phyloP scores from a whole-genome alignment of 768 basidiomycete genomes.

The Phaeotremella skinneri region DNA sequence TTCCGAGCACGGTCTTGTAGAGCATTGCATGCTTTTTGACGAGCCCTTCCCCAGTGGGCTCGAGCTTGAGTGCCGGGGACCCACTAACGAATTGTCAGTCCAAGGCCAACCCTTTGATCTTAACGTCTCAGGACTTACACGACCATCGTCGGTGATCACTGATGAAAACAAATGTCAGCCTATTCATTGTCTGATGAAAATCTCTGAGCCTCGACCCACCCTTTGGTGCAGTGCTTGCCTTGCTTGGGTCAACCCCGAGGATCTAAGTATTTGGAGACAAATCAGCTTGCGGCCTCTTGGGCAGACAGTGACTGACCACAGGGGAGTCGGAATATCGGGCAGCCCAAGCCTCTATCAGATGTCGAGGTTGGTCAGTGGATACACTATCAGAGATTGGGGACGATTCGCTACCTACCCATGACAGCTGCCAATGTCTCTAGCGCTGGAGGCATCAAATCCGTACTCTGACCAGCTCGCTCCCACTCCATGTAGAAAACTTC shows the following conservation, averaged over 20 bases:
- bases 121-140: slow-evolving; percentile 17
- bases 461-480: slow-evolving; percentile 28
- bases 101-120: background rate
- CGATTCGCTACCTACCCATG: slow-evolving; percentile 4
- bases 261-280: slow-evolving; percentile 9
- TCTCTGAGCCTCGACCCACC: slow-evolving; percentile 10
- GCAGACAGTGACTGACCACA: slow-evolving; percentile 16
- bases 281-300: background rate
- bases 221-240: slow-evolving; percentile 27
- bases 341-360: slow-evolving; percentile 31
- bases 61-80: slow-evolving; percentile 33
- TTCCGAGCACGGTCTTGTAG: slow-evolving; percentile 20
- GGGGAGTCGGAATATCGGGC: slow-evolving; percentile 37
- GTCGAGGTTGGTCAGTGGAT: background rate
- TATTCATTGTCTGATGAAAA: background rate
- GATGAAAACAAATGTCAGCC: no score
- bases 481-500: slow-evolving; percentile 39
- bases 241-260: slow-evolving; percentile 21
- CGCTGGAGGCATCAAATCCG: slow-evolving; percentile 29
- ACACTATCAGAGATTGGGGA: background rate
- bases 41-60: slow-evolving; percentile 30
- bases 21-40: slow-evolving; percentile 27
- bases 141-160: slow-evolving; percentile 31
- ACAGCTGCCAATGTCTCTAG: slow-evolving; percentile 32
- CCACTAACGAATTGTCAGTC: slow-evolving; percentile 17